Conservation (phyloP, 768 basidiomycete species). For the Chalciporus piperatus region DNA sequence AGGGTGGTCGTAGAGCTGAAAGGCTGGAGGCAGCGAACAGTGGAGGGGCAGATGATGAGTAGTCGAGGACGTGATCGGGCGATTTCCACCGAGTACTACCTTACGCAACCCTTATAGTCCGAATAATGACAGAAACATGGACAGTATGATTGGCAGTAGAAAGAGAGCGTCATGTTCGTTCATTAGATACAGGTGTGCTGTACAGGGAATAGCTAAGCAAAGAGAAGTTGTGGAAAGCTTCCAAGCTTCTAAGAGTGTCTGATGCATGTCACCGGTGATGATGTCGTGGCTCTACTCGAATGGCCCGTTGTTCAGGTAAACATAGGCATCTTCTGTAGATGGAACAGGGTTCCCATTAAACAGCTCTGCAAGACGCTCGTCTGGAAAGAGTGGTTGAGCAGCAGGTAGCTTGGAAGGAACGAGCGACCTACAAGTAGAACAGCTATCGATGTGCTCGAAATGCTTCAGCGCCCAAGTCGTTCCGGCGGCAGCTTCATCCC, state of each 20-base stretch:
- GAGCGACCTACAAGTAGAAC: constrained; percentile 63
- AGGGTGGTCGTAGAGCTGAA: constrained; percentile 49
- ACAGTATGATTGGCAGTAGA: not conserved
- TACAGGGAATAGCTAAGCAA: constrained; percentile 16
- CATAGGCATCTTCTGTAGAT: constrained; percentile 73
- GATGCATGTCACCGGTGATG: constrained; percentile 1
- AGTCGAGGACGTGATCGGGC: not conserved
- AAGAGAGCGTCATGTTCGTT: constrained; percentile 11
- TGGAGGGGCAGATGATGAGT: constrained; percentile 3
- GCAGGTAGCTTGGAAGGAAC: not conserved
- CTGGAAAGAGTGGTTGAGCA: constrained; percentile 21
- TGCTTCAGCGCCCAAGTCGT: constrained; percentile 75
- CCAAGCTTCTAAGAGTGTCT: not conserved
- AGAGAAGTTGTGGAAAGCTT: constrained; percentile 4
- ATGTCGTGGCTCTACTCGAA: constrained; percentile 15
- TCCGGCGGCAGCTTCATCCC: constrained; percentile 74
- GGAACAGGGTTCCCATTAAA: constrained; percentile 54
- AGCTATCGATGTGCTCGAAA: constrained; percentile 66
- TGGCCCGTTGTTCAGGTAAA: constrained; percentile 58
- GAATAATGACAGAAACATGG: not conserved
- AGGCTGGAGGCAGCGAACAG: constrained; percentile 18
- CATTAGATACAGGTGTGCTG: constrained; percentile 11
- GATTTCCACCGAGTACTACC: not conserved
- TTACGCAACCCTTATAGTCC: no score
- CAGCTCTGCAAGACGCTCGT: constrained; percentile 61